Percentiles rank a stretch among this genome's conserved stretches.
Conservation (phyloP, 306 rosid species). For the Vigna unguiculata region DNA sequence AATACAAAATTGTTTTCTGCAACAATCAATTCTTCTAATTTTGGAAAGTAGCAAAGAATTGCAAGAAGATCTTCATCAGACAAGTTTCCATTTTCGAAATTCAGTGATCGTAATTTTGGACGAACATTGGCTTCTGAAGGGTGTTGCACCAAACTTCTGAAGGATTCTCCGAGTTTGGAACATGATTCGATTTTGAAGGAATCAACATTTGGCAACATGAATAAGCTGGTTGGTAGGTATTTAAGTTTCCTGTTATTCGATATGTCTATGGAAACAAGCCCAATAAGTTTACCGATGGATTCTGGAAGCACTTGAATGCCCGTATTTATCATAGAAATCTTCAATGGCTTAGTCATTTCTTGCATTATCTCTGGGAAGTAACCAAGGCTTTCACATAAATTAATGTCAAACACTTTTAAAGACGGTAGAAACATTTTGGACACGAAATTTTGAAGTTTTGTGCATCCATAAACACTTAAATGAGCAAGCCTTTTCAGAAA, state of each 20-base stretch:
- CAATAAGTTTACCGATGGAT: constrained; percentile 19
- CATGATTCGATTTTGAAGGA: not conserved
- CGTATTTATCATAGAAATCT: not conserved
- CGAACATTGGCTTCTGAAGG: too few species aligned
- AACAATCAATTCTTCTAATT: not conserved
- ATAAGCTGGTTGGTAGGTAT: constrained; percentile 27
- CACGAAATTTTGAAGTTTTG: not conserved
- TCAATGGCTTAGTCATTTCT: constrained; percentile 29
- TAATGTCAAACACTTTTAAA: not conserved
- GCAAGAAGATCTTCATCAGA: constrained; percentile 30
- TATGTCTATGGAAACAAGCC: not conserved
- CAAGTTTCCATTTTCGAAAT: not conserved
- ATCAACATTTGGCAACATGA: not conserved
- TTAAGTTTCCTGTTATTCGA: not conserved
- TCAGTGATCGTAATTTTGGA: not conserved
- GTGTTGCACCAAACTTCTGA: not conserved
- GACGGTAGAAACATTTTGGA: constrained; percentile 16
- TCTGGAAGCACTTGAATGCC: constrained; percentile 10
- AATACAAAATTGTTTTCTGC: not conserved
- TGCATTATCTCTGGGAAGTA: constrained; percentile 19
- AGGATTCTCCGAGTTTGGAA: not conserved
- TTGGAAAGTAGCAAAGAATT: not conserved
- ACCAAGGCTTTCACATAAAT: not conserved
- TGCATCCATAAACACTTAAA: not conserved
- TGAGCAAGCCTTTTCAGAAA: not conserved